Evolutionary conservation across 169 alveolate genomes (phyloP).

Genomic region (Plasmodium gaboni): DNA sequence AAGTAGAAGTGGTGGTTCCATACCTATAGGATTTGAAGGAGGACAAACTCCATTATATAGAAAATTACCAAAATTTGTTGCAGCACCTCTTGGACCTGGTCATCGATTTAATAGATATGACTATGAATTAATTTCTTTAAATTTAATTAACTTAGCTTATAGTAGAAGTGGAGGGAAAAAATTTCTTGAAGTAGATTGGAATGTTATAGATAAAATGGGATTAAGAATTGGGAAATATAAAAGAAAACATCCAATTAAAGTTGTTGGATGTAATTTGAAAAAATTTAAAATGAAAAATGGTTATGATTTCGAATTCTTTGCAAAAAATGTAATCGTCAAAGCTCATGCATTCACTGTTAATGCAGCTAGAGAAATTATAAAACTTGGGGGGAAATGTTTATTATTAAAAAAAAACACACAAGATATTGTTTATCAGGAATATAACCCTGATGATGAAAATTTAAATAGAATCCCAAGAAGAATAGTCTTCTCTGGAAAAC

Average conservation of each 20-base stretch:
- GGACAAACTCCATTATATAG: slow-evolving; percentile 88
- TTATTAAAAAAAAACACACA: slow-evolving; percentile 82
- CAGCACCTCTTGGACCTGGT: slow-evolving; percentile 87
- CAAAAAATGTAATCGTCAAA: slow-evolving; percentile 73
- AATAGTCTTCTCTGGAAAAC: slow-evolving; percentile 84
- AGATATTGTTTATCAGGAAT: slow-evolving; percentile 84
- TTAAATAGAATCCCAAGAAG: slow-evolving; percentile 79
- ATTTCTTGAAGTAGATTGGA: slow-evolving; percentile 84
- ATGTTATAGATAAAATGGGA: slow-evolving; percentile 81
- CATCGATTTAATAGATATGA: slow-evolving; percentile 77
- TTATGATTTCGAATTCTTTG: slow-evolving; percentile 54
- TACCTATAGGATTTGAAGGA: slow-evolving; percentile 83
- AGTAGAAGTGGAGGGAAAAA: slow-evolving; percentile 78
- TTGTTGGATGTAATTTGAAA: slow-evolving; percentile 77
- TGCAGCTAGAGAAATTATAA: slow-evolving; percentile 85
- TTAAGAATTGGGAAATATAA: slow-evolving; percentile 83
- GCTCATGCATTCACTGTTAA: slow-evolving; percentile 85
- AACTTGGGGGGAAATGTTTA: slow-evolving; percentile 83
- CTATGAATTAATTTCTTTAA: slow-evolving; percentile 83
- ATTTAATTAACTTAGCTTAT: slow-evolving; percentile 78
- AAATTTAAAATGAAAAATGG: slow-evolving; percentile 82
- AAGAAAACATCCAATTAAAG: slow-evolving; percentile 84
- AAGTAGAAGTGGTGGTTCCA: slow-evolving; percentile 85
- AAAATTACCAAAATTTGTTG: slow-evolving; percentile 85
- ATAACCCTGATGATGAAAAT: slow-evolving; percentile 81